Evolutionary conservation across 352 stramenopile genomes (phyloP), one percentile per base, ranked within the genome.

Genomic region (Phytopythium cucurbitacearum): DNA sequence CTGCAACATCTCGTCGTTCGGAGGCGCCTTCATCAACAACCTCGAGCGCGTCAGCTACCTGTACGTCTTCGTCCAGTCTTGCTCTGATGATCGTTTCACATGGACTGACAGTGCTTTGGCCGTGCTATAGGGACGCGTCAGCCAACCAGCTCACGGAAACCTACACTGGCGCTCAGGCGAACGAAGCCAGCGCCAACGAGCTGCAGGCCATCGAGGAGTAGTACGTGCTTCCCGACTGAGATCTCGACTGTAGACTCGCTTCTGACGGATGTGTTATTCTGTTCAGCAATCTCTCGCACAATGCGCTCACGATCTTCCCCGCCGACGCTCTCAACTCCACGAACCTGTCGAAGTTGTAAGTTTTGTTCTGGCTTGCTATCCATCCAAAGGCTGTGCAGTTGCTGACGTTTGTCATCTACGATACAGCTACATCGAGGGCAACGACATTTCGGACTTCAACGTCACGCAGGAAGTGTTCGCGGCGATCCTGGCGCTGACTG

Each of bases 1-100:
- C 43, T 84, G 70, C 62, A 84, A 79, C 53, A 68, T 87, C 16
- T 71, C 57, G 16, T 60, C 44, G 39, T 57, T 80, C 1, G 42
- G 48, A 4, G 53, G 16, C 16, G 56, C 56, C 15, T 82, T 87
- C 53, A 60, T 70, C 8, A 48, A 58, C 4, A 42, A 59, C 11
- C 68, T 68, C 55, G 60, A 36, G 28, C 45, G 38, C 32, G 32
- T 85, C 3, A 48, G 64, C 34, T 63, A 63, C 38, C 47, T 85
- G 56, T 76, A 85, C 35, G 51, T 76, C 32, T 67, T 53, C 5
- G 64, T 32, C 5, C 21, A 28, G 41, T 40, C 4, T 36, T 10
- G 41, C 28, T 1, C 16, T 28, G 21, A 28, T 28, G 21, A 28
- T 28, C 21, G 21, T 28, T 28, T 28, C 21, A 28, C 1, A 28